Evolutionary conservation across 2,329 filamentous ascomycete genomes (phyloP).

Genomic region (Berkeleyomyces basicola): DNA sequence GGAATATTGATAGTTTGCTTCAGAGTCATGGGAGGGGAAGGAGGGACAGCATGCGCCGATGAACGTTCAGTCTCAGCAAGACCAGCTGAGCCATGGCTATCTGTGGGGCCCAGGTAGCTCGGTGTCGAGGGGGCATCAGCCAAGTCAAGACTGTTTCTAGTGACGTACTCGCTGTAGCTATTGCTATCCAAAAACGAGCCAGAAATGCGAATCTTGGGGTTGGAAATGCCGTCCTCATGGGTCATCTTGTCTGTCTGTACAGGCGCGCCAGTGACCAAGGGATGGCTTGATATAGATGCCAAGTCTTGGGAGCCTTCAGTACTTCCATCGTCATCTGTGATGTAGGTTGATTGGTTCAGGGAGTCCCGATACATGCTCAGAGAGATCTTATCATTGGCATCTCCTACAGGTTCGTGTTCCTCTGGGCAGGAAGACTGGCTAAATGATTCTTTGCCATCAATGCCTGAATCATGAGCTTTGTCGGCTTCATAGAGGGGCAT

Average conservation of each 20-base stretch:
- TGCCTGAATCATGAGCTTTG: background rate
- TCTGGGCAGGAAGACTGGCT: slow-evolving; percentile 25
- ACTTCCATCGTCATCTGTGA: slow-evolving; percentile 4
- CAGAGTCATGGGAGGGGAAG: slow-evolving; percentile 32
- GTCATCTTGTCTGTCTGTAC: slow-evolving; percentile 36
- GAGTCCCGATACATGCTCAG: slow-evolving; percentile 29
- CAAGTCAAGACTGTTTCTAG: slow-evolving; percentile 42
- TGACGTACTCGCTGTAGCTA: slow-evolving; percentile 28
- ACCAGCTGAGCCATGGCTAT: background rate
- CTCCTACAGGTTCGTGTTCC: background rate
- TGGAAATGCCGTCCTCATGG: background rate
- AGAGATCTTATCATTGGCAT: background rate
- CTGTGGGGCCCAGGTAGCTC: background rate
- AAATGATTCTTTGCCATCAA: slow-evolving; percentile 43
- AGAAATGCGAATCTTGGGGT: slow-evolving; percentile 17
- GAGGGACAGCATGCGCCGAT: slow-evolving; percentile 17
- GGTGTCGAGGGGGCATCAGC: slow-evolving; percentile 26
- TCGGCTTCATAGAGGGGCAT: slow-evolving; percentile 3
- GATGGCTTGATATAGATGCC: slow-evolving; percentile 16
- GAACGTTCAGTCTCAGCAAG: background rate
- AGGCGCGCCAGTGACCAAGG: slow-evolving; percentile 22
- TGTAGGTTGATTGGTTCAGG: slow-evolving; percentile 35
- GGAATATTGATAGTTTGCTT: slow-evolving; percentile 30
- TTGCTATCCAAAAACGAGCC: slow-evolving; percentile 35
- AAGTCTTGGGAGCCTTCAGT: background rate